Evolutionary conservation across 2,329 filamentous ascomycete species (phyloP), one percentile per base, ranked within the genome.

Genomic region (Trichoderma simmonsii): DNA sequence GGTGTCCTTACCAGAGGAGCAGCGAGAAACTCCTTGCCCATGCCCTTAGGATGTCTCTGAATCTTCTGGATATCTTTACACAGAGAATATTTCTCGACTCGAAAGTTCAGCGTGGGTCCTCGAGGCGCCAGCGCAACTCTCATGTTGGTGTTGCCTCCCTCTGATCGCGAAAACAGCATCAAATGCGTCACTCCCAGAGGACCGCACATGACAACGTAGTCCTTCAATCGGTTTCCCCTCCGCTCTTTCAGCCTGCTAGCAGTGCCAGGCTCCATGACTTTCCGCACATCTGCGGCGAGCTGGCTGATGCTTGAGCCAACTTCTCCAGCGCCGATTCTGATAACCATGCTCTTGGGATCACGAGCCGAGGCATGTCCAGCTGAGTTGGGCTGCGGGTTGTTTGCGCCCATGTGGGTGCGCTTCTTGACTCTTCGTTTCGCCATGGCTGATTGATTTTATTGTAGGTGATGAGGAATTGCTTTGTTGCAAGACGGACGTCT

Each of bases 311-410:
- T 97, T 73, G 93, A 90, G 72, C 96, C 96, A 67, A 99, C 94
- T 80, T 98, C 93, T 78, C 94, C 93, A 77, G 95, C 95, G 77
- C 96, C 96, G 78, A 98, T 95, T 76, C 96, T 93, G 82, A 99
- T 97, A 72, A 99, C 95, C 95, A 99, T 98, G 81, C 92, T 97
- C 87, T 98, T 98, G 39, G 96, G 96, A 66, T 90, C 87, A 75
- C 90, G 89, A 68, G 88, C 86, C 28, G 90, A 88, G 72, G 89
- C 87, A 81, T 90, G 89, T 71, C 89, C 87, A 57, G 86, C 84
- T 74, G 87, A 77, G 77, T 87, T 83, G 74, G 85, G 82, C 77
- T 88, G 88, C 67, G 88, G 87, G 76, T 89, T 89, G 73, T 85
- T 87, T 65, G 91, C 89, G 73, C 91, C 90, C 70, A 91, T 82